Evolutionary conservation across 805 yeast genomes (phyloP).

Genomic region (Lipomyces sp.): DNA sequence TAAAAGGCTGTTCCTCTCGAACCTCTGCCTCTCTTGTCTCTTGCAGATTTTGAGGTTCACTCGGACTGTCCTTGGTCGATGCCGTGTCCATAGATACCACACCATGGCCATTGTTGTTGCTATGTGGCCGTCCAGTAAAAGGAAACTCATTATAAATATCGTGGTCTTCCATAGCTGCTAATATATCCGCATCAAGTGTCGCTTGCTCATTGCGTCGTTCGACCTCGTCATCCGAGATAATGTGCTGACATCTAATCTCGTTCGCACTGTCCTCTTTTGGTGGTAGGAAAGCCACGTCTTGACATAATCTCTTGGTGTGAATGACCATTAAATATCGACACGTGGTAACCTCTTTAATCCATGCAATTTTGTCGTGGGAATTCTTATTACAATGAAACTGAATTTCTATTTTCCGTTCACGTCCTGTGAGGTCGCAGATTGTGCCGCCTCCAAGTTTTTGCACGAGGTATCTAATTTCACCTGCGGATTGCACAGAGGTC

Average conservation of each 20-base stretch:
- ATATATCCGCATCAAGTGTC: constrained; percentile 2
- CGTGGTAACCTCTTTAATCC: constrained; percentile 52
- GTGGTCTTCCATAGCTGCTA: constrained; percentile 18
- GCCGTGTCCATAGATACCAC: too few species aligned
- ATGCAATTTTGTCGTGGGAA: constrained; percentile 36
- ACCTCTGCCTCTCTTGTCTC: too few species aligned
- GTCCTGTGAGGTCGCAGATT: constrained; percentile 56
- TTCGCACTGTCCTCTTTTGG: constrained; percentile 35
- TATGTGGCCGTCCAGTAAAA: background rate
- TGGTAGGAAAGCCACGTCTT: constrained; percentile 38
- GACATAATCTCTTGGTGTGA: constrained; percentile 51
- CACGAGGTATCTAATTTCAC: constrained; percentile 34
- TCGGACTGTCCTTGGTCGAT: too few species aligned
- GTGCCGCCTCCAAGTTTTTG: constrained; percentile 50
- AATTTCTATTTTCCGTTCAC: constrained; percentile 53
- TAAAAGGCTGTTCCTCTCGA: background rate
- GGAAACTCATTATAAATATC: constrained; percentile 3
- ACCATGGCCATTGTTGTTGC: too few species aligned
- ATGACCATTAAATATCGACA: constrained; percentile 57
- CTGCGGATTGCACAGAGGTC: constrained; percentile 25
- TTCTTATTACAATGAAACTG: constrained; percentile 54
- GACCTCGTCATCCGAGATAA: constrained; percentile 15
- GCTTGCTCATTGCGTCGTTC: constrained; percentile 5
- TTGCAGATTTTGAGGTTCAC: too few species aligned
- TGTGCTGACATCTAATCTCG: constrained; percentile 33